phyloP scores from a whole-genome alignment of 2,329 filamentous ascomycete genomes.

The Colletotrichum viniferum region DNA sequence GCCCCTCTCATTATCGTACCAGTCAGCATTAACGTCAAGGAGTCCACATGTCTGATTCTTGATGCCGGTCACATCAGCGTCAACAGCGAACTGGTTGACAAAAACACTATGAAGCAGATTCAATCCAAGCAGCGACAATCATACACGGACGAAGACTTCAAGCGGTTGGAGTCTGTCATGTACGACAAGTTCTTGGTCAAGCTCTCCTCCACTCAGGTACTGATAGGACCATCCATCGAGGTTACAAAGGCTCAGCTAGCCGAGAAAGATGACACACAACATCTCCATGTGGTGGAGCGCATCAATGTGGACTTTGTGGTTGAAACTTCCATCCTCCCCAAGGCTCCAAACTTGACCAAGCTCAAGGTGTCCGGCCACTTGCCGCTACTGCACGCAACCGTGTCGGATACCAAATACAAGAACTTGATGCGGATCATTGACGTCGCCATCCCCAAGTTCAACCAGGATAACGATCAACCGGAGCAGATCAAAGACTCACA shows the following conservation, averaged over 20 bases:
- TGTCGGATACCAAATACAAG: conserved; percentile 97
- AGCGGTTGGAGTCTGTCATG: conserved; percentile 88
- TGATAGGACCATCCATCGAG: conserved; percentile 93
- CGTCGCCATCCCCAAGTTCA: conserved; percentile 87
- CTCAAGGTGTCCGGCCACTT: conserved; percentile 90
- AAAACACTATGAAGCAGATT: conserved; percentile 86
- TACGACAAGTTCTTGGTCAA: conserved; percentile 97
- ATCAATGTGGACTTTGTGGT: conserved; percentile 98
- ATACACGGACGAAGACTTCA: conserved; percentile 89
- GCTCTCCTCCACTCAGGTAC: conserved; percentile 89
- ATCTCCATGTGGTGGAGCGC: conserved; percentile 89
- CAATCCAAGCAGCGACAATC: conserved; percentile 88
- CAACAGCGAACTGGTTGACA: conserved; percentile 91
- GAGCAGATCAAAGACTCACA: conserved; percentile 22
- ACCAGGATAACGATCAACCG: conserved; percentile 39
- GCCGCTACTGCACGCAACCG: conserved; percentile 87
- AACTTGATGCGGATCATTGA: conserved; percentile 95
- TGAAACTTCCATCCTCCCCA: conserved; percentile 96
- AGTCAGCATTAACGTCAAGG: conserved; percentile 83
- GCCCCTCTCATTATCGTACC: conserved; percentile 96
- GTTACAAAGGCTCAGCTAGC: conserved; percentile 84
- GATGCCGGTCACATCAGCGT: conserved; percentile 97
- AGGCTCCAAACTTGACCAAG: conserved; percentile 90
- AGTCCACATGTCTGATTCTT: conserved; percentile 87
- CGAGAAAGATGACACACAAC: conserved; percentile 68